Percentiles rank a stretch among this genome's conserved stretches.
Evolutionary conservation across 805 yeast species (phyloP).

Genomic region (Metschnikowia chrysomelidarum): DNA sequence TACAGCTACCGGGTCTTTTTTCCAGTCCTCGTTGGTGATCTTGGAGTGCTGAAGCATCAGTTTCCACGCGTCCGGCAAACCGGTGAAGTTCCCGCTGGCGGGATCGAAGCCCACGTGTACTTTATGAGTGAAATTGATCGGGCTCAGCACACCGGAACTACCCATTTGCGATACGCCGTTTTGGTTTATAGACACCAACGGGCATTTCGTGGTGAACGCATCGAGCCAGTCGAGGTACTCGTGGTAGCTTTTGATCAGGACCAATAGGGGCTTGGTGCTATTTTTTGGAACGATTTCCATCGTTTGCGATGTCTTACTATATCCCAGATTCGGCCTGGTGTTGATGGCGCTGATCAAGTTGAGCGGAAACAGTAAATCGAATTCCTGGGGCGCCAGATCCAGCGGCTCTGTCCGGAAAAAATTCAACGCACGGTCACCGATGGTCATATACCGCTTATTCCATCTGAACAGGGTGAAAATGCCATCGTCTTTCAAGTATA

Average conservation of each 20-base stretch:
- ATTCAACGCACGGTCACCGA: constrained; percentile 71
- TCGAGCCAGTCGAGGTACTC: constrained; percentile 91
- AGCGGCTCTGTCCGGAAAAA: constrained; percentile 66
- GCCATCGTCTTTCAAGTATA: constrained; percentile 90
- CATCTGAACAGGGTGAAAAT: constrained; percentile 77
- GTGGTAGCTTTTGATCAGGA: constrained; percentile 72
- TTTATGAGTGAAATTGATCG: constrained; percentile 91
- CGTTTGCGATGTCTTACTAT: constrained; percentile 49
- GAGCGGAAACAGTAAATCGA: constrained; percentile 41
- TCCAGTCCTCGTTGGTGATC: constrained; percentile 61
- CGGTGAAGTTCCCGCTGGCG: constrained; percentile 57
- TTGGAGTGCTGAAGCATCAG: constrained; percentile 54
- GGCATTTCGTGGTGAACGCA: constrained; percentile 76
- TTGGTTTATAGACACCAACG: constrained; percentile 46
- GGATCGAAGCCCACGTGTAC: constrained; percentile 90
- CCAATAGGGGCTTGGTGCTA: constrained; percentile 59
- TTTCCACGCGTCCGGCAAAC: constrained; percentile 59
- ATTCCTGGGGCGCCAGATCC: constrained; percentile 40
- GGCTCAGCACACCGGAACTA: constrained; percentile 70
- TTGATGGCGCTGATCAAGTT: constrained; percentile 42
- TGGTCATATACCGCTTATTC: constrained; percentile 83
- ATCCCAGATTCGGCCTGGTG: constrained; percentile 56
- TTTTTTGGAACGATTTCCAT: constrained; percentile 69
- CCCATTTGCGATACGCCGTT: constrained; percentile 22
- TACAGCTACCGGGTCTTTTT: constrained; percentile 62